Percentiles rank a stretch among this genome's conserved stretches.
phyloP scores from a whole-genome alignment of 345 rosid species.

The Hirschfeldia incana region DNA sequence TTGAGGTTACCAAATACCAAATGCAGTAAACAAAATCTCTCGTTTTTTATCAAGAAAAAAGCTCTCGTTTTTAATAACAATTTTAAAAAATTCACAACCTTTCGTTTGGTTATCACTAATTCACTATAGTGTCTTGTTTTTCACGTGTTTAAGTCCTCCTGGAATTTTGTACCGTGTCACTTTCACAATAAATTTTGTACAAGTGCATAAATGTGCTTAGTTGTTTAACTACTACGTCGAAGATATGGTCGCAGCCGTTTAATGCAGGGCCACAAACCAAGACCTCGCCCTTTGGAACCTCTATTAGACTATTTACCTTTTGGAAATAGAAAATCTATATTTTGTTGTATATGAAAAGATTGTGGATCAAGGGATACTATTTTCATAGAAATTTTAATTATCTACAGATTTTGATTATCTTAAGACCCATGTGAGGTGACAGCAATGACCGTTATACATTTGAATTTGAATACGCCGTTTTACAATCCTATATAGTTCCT shows the following conservation, averaged over 20 bases:
- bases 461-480: neutral
- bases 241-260: neutral
- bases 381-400: neutral
- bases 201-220: neutral
- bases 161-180: too few species aligned
- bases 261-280: slow-evolving; percentile 9
- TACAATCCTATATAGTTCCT: neutral
- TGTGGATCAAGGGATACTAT: neutral
- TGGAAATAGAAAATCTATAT: neutral
- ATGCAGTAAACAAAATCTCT: too few species aligned
- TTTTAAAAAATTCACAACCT: too few species aligned
- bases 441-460: neutral
- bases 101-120: too few species aligned
- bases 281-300: neutral
- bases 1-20: too few species aligned
- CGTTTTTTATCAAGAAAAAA: too few species aligned
- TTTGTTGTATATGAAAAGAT: neutral
- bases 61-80: too few species aligned
- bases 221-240: neutral
- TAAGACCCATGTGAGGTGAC: neutral
- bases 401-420: neutral
- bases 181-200: neutral
- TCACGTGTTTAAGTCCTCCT: too few species aligned
- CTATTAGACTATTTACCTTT: slow-evolving; percentile 3
- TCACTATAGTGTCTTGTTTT: too few species aligned